Conservation (phyloP, 495 filamentous ascomycete species). For the Hypoxylon lienhwacheense region DNA sequence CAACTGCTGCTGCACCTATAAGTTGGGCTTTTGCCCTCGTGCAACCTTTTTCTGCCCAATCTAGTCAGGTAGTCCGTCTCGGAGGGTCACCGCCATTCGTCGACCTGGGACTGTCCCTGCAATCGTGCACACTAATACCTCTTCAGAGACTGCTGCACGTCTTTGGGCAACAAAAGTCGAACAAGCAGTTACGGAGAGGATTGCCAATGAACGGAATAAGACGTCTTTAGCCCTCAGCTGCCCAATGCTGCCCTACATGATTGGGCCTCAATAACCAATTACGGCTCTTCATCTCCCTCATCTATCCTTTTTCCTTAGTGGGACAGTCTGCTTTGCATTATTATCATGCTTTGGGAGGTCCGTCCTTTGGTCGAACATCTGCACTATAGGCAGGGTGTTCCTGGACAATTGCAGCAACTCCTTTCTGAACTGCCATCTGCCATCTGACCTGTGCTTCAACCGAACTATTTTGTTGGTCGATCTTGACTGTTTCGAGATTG, state of each 20-base stretch:
- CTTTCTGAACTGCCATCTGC: conserved; percentile 21
- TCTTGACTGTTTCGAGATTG: conserved; percentile 31
- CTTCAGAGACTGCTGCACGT: conserved; percentile 20
- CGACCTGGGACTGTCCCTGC: conserved; percentile 30
- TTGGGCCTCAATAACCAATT: conserved; percentile 34
- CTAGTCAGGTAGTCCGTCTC: conserved; percentile 32
- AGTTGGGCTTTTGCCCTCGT: conserved; percentile 33
- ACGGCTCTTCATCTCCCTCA: conserved; percentile 9
- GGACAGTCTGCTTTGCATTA: conserved; percentile 19
- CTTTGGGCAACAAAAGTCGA: conserved; percentile 30
- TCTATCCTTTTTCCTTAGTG: conserved; percentile 18
- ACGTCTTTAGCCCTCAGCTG: conserved; percentile 32
- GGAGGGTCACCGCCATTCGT: conserved; percentile 37
- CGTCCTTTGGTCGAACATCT: conserved; percentile 10
- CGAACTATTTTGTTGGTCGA: conserved; percentile 25
- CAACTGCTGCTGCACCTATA: not conserved
- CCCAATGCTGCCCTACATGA: conserved; percentile 42
- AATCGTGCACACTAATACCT: conserved; percentile 24
- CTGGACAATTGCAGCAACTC: conserved; percentile 24
- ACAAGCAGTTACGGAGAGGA: too few relatives aligned
- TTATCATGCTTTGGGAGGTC: conserved; percentile 23
- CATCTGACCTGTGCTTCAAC: conserved; percentile 24
- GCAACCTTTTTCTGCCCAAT: conserved; percentile 40
- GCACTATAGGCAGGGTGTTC: conserved; percentile 34
- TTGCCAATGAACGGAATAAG: conserved; percentile 9